Conservation (phyloP, 2,329 filamentous ascomycete genomes). For the Phaeomoniella chlamydospora region DNA sequence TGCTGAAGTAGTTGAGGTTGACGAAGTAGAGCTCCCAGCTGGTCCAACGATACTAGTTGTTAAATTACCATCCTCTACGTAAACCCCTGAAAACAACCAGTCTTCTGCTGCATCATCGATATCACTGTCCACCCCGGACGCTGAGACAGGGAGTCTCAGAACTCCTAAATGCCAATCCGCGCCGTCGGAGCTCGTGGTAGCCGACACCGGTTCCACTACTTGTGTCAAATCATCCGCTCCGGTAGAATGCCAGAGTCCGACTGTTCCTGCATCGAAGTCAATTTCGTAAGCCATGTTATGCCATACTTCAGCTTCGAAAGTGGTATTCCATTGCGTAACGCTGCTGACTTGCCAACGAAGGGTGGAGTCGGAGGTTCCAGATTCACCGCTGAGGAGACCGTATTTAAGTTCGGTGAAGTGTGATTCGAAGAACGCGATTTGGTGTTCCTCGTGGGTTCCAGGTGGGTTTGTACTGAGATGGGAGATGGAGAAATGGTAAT, state of each 20-base stretch:
- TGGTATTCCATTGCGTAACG: slow-evolving; percentile 46
- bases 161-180: slow-evolving; percentile 61
- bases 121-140: slow-evolving; percentile 18
- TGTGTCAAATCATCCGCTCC: slow-evolving; percentile 42
- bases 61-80: slow-evolving; percentile 45
- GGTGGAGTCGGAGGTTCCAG: slow-evolving; percentile 34
- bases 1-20: not conserved
- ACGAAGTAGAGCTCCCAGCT: slow-evolving; percentile 2
- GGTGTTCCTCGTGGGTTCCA: slow-evolving; percentile 49
- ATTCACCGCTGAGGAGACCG: slow-evolving; percentile 40
- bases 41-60: slow-evolving; percentile 24
- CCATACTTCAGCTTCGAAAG: slow-evolving; percentile 51
- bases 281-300: slow-evolving; percentile 66
- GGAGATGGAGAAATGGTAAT: slow-evolving; percentile 59
- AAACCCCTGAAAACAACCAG: slow-evolving; percentile 59
- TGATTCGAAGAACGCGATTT: slow-evolving; percentile 42
- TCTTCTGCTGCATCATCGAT: slow-evolving; percentile 42
- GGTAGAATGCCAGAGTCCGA: slow-evolving; percentile 58
- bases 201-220: slow-evolving; percentile 45
- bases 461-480: slow-evolving; percentile 45
- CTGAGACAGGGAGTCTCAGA: slow-evolving; percentile 46
- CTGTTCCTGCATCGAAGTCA: slow-evolving; percentile 47
- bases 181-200: slow-evolving; percentile 49
- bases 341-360: slow-evolving; percentile 52
- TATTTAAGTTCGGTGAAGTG: slow-evolving; percentile 66